A percentile compares a stretch with the other conserved stretches of the same genome.
Conservation (phyloP, 805 yeast species). For the Wickerhamiella alocasiicola region DNA sequence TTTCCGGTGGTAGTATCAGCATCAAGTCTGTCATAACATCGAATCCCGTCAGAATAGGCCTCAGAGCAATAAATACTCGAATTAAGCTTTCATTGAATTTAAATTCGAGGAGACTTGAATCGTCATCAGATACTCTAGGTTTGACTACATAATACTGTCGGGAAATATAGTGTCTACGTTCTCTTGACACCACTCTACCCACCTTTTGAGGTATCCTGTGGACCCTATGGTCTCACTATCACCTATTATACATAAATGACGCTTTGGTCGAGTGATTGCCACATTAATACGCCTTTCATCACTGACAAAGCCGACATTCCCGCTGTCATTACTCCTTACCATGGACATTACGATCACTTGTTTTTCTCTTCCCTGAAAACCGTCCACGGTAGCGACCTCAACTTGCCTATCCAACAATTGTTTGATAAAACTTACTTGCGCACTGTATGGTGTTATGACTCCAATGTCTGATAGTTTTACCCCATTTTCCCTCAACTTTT, state of each 20-base stretch:
- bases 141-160: slow-evolving; percentile 2
- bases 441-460: slow-evolving; percentile 78
- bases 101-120: too few relatives aligned
- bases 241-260: slow-evolving; percentile 78
- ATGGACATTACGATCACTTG: slow-evolving; percentile 69
- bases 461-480: slow-evolving; percentile 54
- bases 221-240: slow-evolving; percentile 30
- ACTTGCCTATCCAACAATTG: slow-evolving; percentile 32
- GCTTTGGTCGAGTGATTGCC: slow-evolving; percentile 80
- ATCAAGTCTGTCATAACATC: too few relatives aligned
- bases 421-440: slow-evolving; percentile 62
- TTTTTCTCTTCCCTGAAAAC: slow-evolving; percentile 94
- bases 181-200: slow-evolving; percentile 11
- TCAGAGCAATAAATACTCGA: too few relatives aligned
- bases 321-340: slow-evolving; percentile 63
- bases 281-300: slow-evolving; percentile 79
- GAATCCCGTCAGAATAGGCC: too few relatives aligned
- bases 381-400: slow-evolving; percentile 86
- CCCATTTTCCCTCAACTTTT: slow-evolving; percentile 38
- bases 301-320: slow-evolving; percentile 68
- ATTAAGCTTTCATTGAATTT: too few relatives aligned
- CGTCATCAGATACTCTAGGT: too few relatives aligned
- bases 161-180: slow-evolving; percentile 9
- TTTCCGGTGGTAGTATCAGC: background rate
- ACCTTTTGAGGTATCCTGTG: slow-evolving; percentile 2